Evolutionary conservation across 805 yeast genomes (phyloP).

Genomic region (Komagataella populi): DNA sequence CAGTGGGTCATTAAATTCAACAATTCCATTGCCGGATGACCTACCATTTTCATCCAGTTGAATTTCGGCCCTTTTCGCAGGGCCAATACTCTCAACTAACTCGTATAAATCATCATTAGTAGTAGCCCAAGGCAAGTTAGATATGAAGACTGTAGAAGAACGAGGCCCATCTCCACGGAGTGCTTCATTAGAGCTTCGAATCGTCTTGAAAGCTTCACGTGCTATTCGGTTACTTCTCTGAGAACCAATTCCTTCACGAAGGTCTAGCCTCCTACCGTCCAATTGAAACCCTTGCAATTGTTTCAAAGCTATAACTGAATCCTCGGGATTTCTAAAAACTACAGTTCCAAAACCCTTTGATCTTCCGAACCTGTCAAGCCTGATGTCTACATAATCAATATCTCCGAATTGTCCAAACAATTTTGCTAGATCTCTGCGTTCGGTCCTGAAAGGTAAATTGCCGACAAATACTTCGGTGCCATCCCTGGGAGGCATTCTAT

Average conservation of each 20-base stretch:
- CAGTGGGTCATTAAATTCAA: constrained; percentile 52
- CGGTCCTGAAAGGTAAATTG: constrained; percentile 69
- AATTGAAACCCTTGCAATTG: constrained; percentile 54
- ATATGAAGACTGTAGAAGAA: constrained; percentile 49
- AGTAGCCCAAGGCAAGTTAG: constrained; percentile 84
- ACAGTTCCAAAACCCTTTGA: constrained; percentile 85
- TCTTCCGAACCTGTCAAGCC: constrained; percentile 50
- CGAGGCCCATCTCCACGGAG: constrained; percentile 50
- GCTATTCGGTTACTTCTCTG: constrained; percentile 5
- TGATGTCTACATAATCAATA: constrained; percentile 74
- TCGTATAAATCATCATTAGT: constrained; percentile 73
- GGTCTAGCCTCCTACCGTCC: constrained; percentile 69
- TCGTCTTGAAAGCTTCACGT: constrained; percentile 12
- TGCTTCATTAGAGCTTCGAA: constrained; percentile 50
- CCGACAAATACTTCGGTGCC: constrained; percentile 58
- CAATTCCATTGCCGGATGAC: constrained; percentile 78
- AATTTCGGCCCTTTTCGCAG: constrained; percentile 64
- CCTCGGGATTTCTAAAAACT: constrained; percentile 48
- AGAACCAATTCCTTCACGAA: constrained; percentile 52
- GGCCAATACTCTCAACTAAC: constrained; percentile 74
- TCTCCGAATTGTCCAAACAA: constrained; percentile 66
- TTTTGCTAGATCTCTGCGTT: constrained; percentile 81
- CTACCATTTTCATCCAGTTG: constrained; percentile 47
- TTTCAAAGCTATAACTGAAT: constrained; percentile 59
- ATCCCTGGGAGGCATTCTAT: constrained; percentile 10